phyloP scores from a whole-genome alignment of 352 stramenopile species.

The Sclerospora graminicola region DNA sequence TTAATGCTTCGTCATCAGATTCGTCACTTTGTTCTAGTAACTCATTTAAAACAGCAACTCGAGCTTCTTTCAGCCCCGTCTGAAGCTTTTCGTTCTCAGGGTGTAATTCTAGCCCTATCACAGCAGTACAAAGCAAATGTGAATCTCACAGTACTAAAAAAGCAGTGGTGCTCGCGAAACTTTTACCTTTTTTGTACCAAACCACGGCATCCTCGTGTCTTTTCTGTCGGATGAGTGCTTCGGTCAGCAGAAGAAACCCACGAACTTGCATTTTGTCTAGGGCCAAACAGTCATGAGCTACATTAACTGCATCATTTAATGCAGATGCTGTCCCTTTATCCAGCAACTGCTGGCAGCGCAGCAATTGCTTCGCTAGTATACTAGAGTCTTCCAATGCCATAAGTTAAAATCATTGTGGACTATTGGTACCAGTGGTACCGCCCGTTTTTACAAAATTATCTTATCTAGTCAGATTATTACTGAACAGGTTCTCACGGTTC shows the following conservation, averaged over 20 bases:
- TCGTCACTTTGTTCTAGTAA: constrained; percentile 29
- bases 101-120: constrained; percentile 34
- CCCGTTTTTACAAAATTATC: too few species aligned
- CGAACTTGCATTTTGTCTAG: constrained; percentile 9
- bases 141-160: neutral
- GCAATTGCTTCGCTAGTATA: constrained; percentile 1
- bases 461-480: too few species aligned
- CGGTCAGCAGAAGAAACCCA: constrained; percentile 28
- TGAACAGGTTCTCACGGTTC: too few species aligned
- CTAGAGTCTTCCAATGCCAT: neutral
- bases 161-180: constrained; percentile 2
- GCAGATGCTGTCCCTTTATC: constrained; percentile 7
- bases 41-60: constrained; percentile 41
- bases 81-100: constrained; percentile 31
- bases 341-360: constrained; percentile 23
- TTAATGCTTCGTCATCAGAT: constrained; percentile 13
- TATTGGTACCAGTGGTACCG: too few species aligned
- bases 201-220: constrained; percentile 29
- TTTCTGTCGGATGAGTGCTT: constrained; percentile 22
- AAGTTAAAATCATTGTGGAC: too few species aligned
- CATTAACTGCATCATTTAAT: constrained; percentile 19
- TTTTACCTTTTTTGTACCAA: constrained; percentile 49
- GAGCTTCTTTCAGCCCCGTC: constrained; percentile 31
- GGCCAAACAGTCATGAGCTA: constrained; percentile 19
- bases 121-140: neutral